Percentiles rank a stretch among this genome's conserved stretches.
phyloP scores from a whole-genome alignment of 2,329 filamentous ascomycete species.

The Huntiella decipiens region DNA sequence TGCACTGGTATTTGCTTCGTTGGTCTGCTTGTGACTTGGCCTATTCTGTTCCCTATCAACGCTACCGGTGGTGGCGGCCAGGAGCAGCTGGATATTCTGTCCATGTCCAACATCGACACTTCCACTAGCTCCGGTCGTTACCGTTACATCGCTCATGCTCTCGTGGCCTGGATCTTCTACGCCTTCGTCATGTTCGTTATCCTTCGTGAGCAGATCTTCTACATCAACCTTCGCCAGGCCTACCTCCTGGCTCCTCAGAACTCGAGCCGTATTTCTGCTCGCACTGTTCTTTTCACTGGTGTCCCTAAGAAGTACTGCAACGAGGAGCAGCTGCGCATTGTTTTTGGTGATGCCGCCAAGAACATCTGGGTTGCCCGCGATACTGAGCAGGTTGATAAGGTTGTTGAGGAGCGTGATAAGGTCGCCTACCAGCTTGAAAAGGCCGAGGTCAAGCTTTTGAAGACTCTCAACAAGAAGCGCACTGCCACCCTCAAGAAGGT shows the following conservation, averaged over 20 bases:
- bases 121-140: constrained; percentile 30
- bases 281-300: constrained; percentile 75
- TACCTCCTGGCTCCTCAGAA: constrained; percentile 76
- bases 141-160: constrained; percentile 65
- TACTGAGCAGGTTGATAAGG: constrained; percentile 55
- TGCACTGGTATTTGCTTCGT: constrained; percentile 56
- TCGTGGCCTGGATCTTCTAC: constrained; percentile 66
- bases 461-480: constrained; percentile 53
- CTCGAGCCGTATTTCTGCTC: constrained; percentile 67
- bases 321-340: constrained; percentile 53
- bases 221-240: constrained; percentile 81
- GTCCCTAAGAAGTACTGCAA: constrained; percentile 65
- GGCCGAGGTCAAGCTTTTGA: constrained; percentile 73
- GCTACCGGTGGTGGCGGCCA: constrained; percentile 53
- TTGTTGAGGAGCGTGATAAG: constrained; percentile 66
- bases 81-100: constrained; percentile 55
- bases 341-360: constrained; percentile 68
- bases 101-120: constrained; percentile 55
- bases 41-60: constrained; percentile 71
- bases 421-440: constrained; percentile 65
- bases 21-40: constrained; percentile 71
- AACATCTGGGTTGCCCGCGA: constrained; percentile 72
- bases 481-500: constrained; percentile 26
- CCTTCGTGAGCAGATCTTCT: constrained; percentile 74
- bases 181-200: constrained; percentile 78